A percentile compares a stretch with the other conserved stretches of the same genome.
phyloP scores from a whole-genome alignment of 1,284 basidiomycete genomes.

The Somion occarium region DNA sequence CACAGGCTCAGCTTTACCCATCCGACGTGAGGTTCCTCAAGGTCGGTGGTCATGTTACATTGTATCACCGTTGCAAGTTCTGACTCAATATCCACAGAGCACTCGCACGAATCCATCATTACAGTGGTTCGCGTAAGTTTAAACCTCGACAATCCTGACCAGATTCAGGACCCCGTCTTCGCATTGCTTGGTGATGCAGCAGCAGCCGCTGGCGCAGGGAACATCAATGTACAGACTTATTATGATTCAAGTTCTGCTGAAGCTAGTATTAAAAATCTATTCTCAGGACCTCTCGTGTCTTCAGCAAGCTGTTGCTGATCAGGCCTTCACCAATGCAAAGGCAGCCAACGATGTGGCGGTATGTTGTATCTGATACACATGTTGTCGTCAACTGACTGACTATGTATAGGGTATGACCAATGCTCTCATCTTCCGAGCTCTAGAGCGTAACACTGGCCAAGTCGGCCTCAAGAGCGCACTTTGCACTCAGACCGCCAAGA shows the following conservation, averaged over 20 bases:
- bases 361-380: not conserved
- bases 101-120: constrained; percentile 59
- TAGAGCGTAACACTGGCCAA: constrained; percentile 61
- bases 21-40: constrained; percentile 63
- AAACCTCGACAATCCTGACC: constrained; percentile 52
- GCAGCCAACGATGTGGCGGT: constrained; percentile 46
- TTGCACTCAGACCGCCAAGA: constrained; percentile 54
- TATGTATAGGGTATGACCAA: constrained; percentile 40
- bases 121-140: constrained; percentile 43
- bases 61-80: too few species aligned
- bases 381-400: not conserved
- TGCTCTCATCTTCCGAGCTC: constrained; percentile 59
- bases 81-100: constrained; percentile 37
- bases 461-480: constrained; percentile 46
- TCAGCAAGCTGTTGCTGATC: constrained; percentile 61
- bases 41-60: constrained; percentile 30
- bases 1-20: constrained; percentile 37
- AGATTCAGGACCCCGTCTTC: constrained; percentile 62
- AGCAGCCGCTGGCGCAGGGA: constrained; percentile 47
- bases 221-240: constrained; percentile 40
- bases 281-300: constrained; percentile 57
- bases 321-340: constrained; percentile 71
- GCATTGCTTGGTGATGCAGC: constrained; percentile 61
- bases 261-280: constrained; percentile 1
- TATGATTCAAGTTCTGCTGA: not conserved